phyloP scores from a whole-genome alignment of 208 protist genomes.

The Acanthamoeba sp. region DNA sequence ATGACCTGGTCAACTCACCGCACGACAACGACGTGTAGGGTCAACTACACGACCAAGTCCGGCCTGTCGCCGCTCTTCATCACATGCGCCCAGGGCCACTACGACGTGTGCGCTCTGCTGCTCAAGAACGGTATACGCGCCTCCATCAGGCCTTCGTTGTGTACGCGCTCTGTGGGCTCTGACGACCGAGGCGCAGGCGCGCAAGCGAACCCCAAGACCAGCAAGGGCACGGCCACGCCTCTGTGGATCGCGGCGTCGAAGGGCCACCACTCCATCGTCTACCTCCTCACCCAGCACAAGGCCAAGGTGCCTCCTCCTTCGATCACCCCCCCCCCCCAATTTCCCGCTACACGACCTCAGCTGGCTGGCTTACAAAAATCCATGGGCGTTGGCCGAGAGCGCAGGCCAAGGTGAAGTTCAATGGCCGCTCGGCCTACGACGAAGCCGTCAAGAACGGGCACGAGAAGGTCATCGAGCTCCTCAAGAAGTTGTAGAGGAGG shows the following conservation, averaged over 20 bases:
- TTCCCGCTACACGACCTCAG: background rate
- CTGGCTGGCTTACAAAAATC: background rate
- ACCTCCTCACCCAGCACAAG: constrained; percentile 35
- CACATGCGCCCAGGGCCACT: background rate
- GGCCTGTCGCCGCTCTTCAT: constrained; percentile 42
- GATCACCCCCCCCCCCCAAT: background rate
- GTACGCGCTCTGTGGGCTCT: background rate
- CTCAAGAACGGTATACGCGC: background rate
- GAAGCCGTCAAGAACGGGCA: constrained; percentile 26
- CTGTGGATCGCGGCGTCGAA: constrained; percentile 52
- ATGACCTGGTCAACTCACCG: background rate
- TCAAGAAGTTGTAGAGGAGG: background rate
- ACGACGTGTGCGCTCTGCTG: background rate
- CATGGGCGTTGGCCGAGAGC: background rate
- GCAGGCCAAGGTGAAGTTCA: constrained; percentile 21
- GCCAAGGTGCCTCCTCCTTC: background rate
- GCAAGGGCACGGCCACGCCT: background rate
- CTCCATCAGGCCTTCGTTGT: no score
- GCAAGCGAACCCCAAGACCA: background rate
- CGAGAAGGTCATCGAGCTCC: constrained; percentile 9
- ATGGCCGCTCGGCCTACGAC: constrained; percentile 23
- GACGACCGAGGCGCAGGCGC: background rate
- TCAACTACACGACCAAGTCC: constrained; percentile 43
- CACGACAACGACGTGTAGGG: background rate
- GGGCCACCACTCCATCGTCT: constrained; percentile 51